phyloP scores from a whole-genome alignment of 495 filamentous ascomycete species.

The Niebla homalea region DNA sequence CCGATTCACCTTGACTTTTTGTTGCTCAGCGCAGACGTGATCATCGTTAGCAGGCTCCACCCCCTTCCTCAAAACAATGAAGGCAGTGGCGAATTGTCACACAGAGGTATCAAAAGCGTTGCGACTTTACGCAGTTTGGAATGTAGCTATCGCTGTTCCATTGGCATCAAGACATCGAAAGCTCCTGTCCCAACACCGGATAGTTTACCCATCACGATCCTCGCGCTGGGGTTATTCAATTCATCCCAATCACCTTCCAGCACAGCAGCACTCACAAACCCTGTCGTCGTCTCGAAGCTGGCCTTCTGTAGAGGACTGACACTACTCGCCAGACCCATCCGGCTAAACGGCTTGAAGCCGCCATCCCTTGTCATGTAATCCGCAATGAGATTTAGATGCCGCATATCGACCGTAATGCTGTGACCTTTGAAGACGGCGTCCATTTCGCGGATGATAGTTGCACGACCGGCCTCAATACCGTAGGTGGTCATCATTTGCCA shows the following conservation, averaged over 20 bases:
- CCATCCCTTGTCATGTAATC: slow-evolving; percentile 92
- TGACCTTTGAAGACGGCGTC: slow-evolving; percentile 77
- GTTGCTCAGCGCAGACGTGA: too few relatives aligned
- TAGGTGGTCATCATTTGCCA: slow-evolving; percentile 69
- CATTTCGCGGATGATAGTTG: slow-evolving; percentile 77
- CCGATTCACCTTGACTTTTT: too few relatives aligned
- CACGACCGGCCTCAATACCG: slow-evolving; percentile 85
- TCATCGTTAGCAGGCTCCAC: too few relatives aligned
- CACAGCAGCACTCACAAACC: slow-evolving; percentile 83
- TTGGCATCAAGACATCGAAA: slow-evolving; percentile 74
- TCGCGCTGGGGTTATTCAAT: slow-evolving; percentile 68
- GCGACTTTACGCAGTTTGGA: too few relatives aligned
- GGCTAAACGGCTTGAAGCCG: slow-evolving; percentile 78
- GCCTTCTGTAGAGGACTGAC: slow-evolving; percentile 91
- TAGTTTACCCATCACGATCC: slow-evolving; percentile 76
- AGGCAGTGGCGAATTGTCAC: too few relatives aligned
- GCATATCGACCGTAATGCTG: slow-evolving; percentile 83
- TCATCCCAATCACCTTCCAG: slow-evolving; percentile 82
- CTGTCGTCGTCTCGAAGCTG: slow-evolving; percentile 95
- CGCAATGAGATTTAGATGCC: slow-evolving; percentile 89
- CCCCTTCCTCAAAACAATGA: too few relatives aligned
- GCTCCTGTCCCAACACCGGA: slow-evolving; percentile 77
- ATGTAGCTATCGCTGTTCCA: slow-evolving; percentile 14
- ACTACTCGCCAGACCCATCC: slow-evolving; percentile 69
- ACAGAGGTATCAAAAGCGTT: too few relatives aligned